A percentile compares a stretch with the other conserved stretches of the same genome.
These are phyloP conservation scores for Cenchrus fungigraminus DNA, from an alignment of 176 grass and related monocot species.

Conservation along the genomic window DNA sequence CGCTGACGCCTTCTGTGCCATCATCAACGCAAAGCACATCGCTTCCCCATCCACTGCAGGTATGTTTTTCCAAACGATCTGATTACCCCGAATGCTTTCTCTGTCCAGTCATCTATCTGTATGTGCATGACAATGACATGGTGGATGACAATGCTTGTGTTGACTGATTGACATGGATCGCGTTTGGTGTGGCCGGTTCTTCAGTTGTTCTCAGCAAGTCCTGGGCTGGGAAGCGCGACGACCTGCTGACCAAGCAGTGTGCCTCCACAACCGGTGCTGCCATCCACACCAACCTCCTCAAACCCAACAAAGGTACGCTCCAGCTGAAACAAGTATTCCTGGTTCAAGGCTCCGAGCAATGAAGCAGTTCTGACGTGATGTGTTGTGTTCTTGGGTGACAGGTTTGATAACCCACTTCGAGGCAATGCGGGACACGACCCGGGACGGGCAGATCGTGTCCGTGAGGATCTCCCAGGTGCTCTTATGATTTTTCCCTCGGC, in stretches of 20 bases:
- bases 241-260: slow-evolving; percentile 58
- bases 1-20: slow-evolving; percentile 51
- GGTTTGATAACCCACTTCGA: slow-evolving; percentile 70
- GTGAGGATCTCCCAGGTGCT: slow-evolving; percentile 79
- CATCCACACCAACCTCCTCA: slow-evolving; percentile 81
- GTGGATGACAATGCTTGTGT: not conserved
- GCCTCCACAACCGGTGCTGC: slow-evolving; percentile 52
- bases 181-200: not conserved
- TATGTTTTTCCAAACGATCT: slow-evolving; percentile 41
- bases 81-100: not conserved
- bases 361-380: slow-evolving; percentile 4
- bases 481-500: slow-evolving; percentile 47
- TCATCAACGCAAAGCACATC: slow-evolving; percentile 60
- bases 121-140: not conserved
- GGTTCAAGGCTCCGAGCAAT: not conserved
- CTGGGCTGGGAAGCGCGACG: slow-evolving; percentile 48
- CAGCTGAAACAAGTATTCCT: not conserved
- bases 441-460: slow-evolving; percentile 70
- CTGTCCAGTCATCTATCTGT: not conserved
- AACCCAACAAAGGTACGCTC: slow-evolving; percentile 59
- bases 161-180: not conserved
- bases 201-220: slow-evolving; percentile 52
- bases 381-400: slow-evolving; percentile 26
- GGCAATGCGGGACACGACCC: slow-evolving; percentile 56
- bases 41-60: slow-evolving; percentile 33